phyloP scores from a whole-genome alignment of 352 stramenopile genomes.

The Elongisporangium undulatum region DNA sequence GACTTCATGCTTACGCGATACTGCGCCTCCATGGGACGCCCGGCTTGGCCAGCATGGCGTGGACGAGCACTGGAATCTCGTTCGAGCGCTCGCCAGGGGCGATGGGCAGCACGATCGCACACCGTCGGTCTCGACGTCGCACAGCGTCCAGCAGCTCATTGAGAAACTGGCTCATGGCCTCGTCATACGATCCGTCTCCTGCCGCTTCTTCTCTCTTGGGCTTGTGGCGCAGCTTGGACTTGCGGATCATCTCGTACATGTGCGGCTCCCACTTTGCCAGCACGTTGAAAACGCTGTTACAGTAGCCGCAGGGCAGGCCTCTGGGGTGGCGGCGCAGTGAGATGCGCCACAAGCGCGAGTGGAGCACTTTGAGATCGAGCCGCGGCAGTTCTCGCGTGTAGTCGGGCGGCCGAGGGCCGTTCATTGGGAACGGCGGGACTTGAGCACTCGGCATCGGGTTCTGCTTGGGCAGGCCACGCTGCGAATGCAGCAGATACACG shows the following conservation, averaged over 20 bases:
- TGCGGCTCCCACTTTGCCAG: neutral
- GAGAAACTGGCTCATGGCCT: neutral
- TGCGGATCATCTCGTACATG: neutral
- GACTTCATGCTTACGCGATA: neutral
- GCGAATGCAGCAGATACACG: neutral
- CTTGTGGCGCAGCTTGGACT: neutral
- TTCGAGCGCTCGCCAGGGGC: neutral
- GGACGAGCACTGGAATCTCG: neutral
- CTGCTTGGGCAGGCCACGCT: neutral
- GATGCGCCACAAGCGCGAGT: neutral
- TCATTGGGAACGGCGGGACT: neutral
- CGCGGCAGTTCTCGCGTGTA: neutral
- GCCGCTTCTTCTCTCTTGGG: neutral
- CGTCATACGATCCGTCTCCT: neutral
- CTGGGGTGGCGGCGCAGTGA: neutral
- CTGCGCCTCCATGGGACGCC: neutral
- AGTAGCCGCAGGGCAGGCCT: constrained; percentile 4
- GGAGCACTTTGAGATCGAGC: neutral
- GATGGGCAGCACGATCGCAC: neutral
- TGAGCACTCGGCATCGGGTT: neutral
- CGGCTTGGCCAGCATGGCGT: neutral
- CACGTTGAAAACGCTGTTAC: constrained; percentile 10
- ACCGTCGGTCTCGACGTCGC: neutral
- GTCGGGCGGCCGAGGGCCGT: neutral
- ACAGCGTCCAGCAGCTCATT: neutral